Percentiles rank a stretch among this genome's conserved stretches.
These are phyloP conservation scores for Coemansia reversa DNA, from an alignment of 192 early-diverging fungal genomes.

Conservation along the genomic window DNA sequence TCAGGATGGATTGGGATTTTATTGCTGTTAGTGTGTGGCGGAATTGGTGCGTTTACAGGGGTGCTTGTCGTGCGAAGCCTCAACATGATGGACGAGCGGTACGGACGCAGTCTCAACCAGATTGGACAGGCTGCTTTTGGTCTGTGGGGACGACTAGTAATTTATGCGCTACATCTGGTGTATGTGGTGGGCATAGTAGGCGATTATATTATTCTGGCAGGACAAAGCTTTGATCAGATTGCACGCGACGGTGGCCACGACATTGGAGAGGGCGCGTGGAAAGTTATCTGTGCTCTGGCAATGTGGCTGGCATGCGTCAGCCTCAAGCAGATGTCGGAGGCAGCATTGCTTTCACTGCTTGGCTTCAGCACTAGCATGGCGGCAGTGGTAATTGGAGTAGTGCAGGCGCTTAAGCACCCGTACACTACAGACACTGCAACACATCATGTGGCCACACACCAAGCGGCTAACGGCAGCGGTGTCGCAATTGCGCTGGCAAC, in stretches of 20 bases:
- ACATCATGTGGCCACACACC: slow-evolving; percentile 32
- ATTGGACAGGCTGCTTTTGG: slow-evolving; percentile 73
- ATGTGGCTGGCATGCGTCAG: slow-evolving; percentile 70
- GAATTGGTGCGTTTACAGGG: slow-evolving; percentile 74
- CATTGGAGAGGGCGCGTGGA: slow-evolving; percentile 58
- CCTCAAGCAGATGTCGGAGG: slow-evolving; percentile 77
- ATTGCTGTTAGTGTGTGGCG: slow-evolving; percentile 62
- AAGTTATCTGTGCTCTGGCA: slow-evolving; percentile 58
- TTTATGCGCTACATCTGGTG: slow-evolving; percentile 65
- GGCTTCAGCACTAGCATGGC: slow-evolving; percentile 72
- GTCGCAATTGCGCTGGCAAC: slow-evolving; percentile 71
- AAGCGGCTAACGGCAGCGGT: slow-evolving; percentile 53
- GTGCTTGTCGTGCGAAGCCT: slow-evolving; percentile 65
- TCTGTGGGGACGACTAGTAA: slow-evolving; percentile 53
- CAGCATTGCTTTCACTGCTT: slow-evolving; percentile 66
- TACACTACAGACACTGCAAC: slow-evolving; percentile 13
- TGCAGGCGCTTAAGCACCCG: slow-evolving; percentile 53
- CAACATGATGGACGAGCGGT: slow-evolving; percentile 59
- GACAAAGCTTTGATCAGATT: slow-evolving; percentile 63
- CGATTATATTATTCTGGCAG: slow-evolving; percentile 73
- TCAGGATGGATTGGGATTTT: slow-evolving; percentile 74
- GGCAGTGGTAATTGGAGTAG: slow-evolving; percentile 64
- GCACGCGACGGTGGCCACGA: slow-evolving; percentile 39
- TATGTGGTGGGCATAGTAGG: slow-evolving; percentile 66
- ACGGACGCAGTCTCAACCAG: slow-evolving; percentile 60